phyloP scores from a whole-genome alignment of 805 yeast genomes.

The Starmerella floris region DNA sequence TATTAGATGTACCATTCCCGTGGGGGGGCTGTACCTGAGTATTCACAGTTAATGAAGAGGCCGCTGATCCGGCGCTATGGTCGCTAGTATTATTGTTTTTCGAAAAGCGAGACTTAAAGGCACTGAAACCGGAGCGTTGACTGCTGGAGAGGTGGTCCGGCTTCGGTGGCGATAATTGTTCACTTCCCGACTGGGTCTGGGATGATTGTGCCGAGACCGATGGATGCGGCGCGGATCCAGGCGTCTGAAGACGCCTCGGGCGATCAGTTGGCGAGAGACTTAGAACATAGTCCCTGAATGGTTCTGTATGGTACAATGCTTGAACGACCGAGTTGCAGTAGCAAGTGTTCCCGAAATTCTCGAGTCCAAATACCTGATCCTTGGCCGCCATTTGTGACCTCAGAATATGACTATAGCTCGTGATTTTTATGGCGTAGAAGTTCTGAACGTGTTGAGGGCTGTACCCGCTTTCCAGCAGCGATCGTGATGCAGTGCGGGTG shows the following conservation, averaged over 20 bases:
- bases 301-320: conserved; percentile 62
- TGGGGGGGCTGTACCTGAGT: not conserved
- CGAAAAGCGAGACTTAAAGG: conserved; percentile 7
- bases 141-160: not conserved
- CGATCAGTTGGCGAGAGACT: conserved; percentile 22
- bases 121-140: conserved; percentile 5
- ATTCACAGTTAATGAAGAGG: not conserved
- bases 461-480: no score
- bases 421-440: no score
- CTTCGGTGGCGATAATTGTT: not conserved
- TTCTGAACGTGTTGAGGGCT: no score
- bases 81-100: not conserved
- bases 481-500: no score
- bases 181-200: not conserved
- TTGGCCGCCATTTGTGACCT: conserved; percentile 5
- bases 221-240: conserved; percentile 28
- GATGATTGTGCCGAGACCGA: conserved; percentile 2
- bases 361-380: conserved; percentile 33
- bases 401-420: no score
- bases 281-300: conserved; percentile 45
- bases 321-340: conserved; percentile 89
- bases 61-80: not conserved
- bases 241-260: conserved; percentile 28
- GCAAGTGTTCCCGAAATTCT: conserved; percentile 54
- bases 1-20: no score